These are phyloP conservation scores for Ulota crispa DNA, from an alignment of 225 moss, liverwort and hornwort genomes.

Conservation along the genomic window DNA sequence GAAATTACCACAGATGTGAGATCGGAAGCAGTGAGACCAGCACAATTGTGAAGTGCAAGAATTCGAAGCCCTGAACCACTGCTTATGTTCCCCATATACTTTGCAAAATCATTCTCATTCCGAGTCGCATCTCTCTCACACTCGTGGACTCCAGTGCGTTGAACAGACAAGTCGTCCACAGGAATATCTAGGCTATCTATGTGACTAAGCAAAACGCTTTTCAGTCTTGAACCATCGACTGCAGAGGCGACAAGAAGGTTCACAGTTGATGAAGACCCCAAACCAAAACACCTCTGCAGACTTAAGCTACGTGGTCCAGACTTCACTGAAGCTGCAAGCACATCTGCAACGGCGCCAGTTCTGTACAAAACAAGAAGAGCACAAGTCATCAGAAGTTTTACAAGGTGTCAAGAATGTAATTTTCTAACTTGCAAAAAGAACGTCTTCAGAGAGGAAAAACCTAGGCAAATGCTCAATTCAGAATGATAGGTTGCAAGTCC, in stretches of 20 bases:
- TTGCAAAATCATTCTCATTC: conserved; percentile 37
- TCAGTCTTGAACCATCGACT: conserved; percentile 62
- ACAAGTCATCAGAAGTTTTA: background rate
- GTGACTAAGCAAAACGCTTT: conserved; percentile 76
- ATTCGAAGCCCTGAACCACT: conserved; percentile 65
- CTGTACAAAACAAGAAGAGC: conserved; percentile 40
- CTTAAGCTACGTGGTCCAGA: conserved; percentile 73
- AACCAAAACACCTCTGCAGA: conserved; percentile 82
- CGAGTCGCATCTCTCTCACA: conserved; percentile 34
- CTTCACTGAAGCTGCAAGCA: conserved; percentile 58
- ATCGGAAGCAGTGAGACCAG: conserved; percentile 51
- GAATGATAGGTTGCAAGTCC: background rate
- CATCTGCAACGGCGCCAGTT: conserved; percentile 69
- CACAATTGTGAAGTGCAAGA: conserved; percentile 89
- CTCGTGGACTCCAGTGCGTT: conserved; percentile 17
- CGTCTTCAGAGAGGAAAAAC: background rate
- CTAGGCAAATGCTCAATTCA: background rate
- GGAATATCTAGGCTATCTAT: conserved; percentile 64
- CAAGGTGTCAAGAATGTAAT: background rate
- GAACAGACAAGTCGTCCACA: conserved; percentile 15
- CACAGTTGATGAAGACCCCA: conserved; percentile 65
- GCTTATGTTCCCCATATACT: conserved; percentile 39
- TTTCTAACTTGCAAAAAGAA: background rate
- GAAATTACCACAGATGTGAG: conserved; percentile 61
- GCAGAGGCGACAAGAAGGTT: conserved; percentile 70